These are phyloP conservation scores for Cyberlindnera mississippiensis DNA, from an alignment of 805 yeast species.

Conservation along the genomic window DNA sequence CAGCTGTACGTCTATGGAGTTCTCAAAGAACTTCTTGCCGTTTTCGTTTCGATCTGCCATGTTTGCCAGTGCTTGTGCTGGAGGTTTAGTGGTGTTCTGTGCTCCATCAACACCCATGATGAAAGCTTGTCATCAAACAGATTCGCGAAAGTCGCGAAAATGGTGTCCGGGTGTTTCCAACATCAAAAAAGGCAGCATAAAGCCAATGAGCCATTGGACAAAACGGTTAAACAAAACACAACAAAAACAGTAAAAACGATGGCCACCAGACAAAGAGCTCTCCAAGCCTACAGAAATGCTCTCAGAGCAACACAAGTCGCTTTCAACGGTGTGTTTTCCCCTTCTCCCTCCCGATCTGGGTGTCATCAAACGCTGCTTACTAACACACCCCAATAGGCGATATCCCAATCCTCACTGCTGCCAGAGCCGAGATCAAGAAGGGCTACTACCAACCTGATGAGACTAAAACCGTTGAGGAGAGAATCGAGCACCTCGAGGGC, in stretches of 20 bases:
- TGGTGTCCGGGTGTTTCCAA: too few relatives aligned
- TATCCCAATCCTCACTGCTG: constrained; percentile 45
- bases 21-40: constrained; percentile 15
- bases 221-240: too few relatives aligned
- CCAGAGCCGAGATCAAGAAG: constrained; percentile 54
- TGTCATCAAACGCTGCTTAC: too few relatives aligned
- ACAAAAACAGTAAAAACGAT: constrained; percentile 1
- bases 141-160: too few relatives aligned
- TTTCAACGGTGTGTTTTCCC: constrained; percentile 36
- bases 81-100: too few relatives aligned
- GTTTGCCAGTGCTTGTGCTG: too few relatives aligned
- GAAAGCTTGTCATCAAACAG: too few relatives aligned
- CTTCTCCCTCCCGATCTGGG: too few relatives aligned
- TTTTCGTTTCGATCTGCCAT: too few relatives aligned
- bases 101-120: too few relatives aligned
- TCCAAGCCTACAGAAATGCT: constrained; percentile 61
- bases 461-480: constrained; percentile 42
- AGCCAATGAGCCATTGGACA: too few relatives aligned
- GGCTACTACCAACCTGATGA: constrained; percentile 52
- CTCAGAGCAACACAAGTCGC: constrained; percentile 63
- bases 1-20: constrained; percentile 26
- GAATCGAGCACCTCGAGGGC: constrained; percentile 56
- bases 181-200: too few relatives aligned
- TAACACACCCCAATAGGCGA: constrained; percentile 28
- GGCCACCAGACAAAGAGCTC: constrained; percentile 29